Evolutionary conservation across 2,329 filamentous ascomycete species (phyloP).

Genomic region (Pseudogymnoascus sp.): DNA sequence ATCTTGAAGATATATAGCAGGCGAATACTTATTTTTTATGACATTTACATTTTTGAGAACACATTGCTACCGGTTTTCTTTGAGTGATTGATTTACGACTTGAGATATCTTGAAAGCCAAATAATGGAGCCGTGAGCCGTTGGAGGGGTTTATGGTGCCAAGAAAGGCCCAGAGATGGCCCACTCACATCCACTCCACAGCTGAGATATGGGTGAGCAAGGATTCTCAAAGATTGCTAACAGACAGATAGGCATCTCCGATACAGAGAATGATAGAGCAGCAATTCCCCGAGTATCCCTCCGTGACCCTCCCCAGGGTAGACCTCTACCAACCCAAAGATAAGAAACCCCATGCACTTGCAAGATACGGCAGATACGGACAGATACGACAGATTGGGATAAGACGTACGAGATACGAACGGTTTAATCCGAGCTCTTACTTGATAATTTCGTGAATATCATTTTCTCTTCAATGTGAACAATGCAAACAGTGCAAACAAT

Average conservation of each 20-base stretch:
- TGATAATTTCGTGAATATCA: not conserved
- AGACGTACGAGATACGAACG: not conserved
- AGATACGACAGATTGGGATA: not conserved
- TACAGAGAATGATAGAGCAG: not conserved
- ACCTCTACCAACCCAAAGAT: not conserved
- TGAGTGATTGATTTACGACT: not conserved
- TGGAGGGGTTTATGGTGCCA: not conserved
- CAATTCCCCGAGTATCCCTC: not conserved
- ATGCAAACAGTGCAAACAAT: not conserved
- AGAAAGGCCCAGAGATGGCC: not conserved
- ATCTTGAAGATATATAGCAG: not conserved
- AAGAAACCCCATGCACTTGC: not conserved
- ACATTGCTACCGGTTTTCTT: not conserved
- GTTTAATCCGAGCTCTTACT: not conserved
- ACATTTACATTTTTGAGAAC: not conserved
- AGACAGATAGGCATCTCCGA: not conserved
- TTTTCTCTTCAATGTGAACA: not conserved
- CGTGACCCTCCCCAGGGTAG: not conserved
- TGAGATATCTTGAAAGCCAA: not conserved
- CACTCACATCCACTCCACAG: not conserved
- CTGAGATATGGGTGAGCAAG: not conserved
- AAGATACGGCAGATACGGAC: constrained; percentile 6
- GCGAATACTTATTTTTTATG: not conserved
- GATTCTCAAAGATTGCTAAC: not conserved
- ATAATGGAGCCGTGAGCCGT: not conserved